Percentiles rank a stretch among this genome's conserved stretches.
These are phyloP conservation scores for Rhododendron simsii DNA, from an alignment of 148 eudicot species.

Conservation along the genomic window DNA sequence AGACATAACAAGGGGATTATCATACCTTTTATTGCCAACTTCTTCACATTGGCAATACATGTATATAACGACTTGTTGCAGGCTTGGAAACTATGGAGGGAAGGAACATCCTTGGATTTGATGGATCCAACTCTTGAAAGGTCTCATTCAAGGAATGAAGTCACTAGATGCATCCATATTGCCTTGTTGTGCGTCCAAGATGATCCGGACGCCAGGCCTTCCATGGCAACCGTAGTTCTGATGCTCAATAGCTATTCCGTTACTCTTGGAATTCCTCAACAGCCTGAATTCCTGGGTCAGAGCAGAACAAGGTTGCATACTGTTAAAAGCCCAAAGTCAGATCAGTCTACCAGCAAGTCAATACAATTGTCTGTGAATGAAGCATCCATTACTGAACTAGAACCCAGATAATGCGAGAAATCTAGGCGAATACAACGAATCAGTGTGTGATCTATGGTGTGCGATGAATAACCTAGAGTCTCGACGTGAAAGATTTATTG, in stretches of 20 bases:
- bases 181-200: slow-evolving; percentile 41
- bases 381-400: not conserved
- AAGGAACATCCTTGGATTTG: slow-evolving; percentile 16
- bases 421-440: not conserved
- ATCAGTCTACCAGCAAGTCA: not conserved
- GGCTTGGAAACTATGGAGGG: slow-evolving; percentile 38
- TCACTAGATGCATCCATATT: slow-evolving; percentile 32
- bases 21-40: no score
- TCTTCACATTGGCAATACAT: not conserved
- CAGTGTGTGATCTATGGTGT: no score
- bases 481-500: no score
- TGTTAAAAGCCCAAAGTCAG: not conserved
- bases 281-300: slow-evolving; percentile 11
- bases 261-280: slow-evolving; percentile 19
- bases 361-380: not conserved
- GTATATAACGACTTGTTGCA: not conserved
- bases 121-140: slow-evolving; percentile 25
- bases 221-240: slow-evolving; percentile 25
- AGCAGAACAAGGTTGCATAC: not conserved
- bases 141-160: slow-evolving; percentile 20
- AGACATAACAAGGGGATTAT: no score
- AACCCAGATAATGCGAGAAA: not conserved
- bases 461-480: no score
- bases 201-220: slow-evolving; percentile 26
- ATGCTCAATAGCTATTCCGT: slow-evolving; percentile 26